Percentiles rank a stretch among this genome's conserved stretches.
Evolutionary conservation across 768 basidiomycete genomes (phyloP).

Genomic region (Suillus sp.): DNA sequence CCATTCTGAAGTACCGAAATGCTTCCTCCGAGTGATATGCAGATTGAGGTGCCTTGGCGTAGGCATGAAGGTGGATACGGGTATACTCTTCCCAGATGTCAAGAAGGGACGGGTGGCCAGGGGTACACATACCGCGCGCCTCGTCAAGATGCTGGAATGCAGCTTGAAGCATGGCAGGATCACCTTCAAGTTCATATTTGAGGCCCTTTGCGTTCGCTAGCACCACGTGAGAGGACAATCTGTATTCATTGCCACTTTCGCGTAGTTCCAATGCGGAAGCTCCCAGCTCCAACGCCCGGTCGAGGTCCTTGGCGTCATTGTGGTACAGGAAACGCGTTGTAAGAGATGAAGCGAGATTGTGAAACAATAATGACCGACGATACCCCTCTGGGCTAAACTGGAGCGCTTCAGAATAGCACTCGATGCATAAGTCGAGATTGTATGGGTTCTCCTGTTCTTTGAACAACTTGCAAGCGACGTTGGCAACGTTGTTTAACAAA

Average conservation of each 20-base stretch:
- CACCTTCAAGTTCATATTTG: slow-evolving; percentile 6
- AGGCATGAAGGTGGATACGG: slow-evolving; percentile 28
- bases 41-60: slow-evolving; percentile 22
- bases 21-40: slow-evolving; percentile 25
- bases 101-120: slow-evolving; percentile 22
- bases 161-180: slow-evolving; percentile 26
- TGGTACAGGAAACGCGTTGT: slow-evolving; percentile 20
- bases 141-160: slow-evolving; percentile 29
- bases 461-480: slow-evolving; percentile 28
- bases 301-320: slow-evolving; percentile 24
- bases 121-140: slow-evolving; percentile 26
- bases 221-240: not conserved
- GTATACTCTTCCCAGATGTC: slow-evolving; percentile 27
- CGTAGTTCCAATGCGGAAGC: slow-evolving; percentile 22
- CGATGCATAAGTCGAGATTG: slow-evolving; percentile 29
- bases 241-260: slow-evolving; percentile 24
- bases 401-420: slow-evolving; percentile 31
- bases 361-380: slow-evolving; percentile 9
- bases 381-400: slow-evolving; percentile 14
- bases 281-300: slow-evolving; percentile 28
- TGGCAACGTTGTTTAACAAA: slow-evolving; percentile 18
- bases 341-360: slow-evolving; percentile 22
- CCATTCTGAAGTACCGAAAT: slow-evolving; percentile 28
- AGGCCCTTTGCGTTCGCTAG: not conserved
- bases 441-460: slow-evolving; percentile 22